A percentile compares a stretch with the other conserved stretches of the same genome.
Evolutionary conservation across 1,284 basidiomycete genomes (phyloP).

Genomic region (Microbotryum violaceum): DNA sequence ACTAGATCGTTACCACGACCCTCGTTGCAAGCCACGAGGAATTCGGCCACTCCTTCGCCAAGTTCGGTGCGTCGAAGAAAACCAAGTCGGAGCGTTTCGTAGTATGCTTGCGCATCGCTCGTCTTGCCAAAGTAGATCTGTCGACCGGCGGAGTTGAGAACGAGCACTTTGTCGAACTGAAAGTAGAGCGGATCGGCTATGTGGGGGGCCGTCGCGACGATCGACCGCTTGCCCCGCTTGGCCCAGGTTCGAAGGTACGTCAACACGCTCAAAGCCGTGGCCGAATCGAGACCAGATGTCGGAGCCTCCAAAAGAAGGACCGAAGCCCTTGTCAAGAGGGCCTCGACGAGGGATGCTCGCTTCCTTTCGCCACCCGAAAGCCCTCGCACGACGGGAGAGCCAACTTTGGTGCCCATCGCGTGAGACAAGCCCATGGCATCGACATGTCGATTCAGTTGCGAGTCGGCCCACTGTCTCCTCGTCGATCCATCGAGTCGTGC

Average conservation of each 20-base stretch:
- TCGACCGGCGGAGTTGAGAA: conserved; percentile 63
- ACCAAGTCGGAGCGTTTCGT: conserved; percentile 66
- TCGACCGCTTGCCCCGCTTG: conserved; percentile 50
- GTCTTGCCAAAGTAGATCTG: conserved; percentile 75
- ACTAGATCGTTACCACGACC: conserved; percentile 65
- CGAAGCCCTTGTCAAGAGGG: conserved; percentile 44
- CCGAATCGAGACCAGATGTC: conserved; percentile 64
- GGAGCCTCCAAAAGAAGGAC: conserved; percentile 44
- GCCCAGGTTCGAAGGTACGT: conserved; percentile 50
- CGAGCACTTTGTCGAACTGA: conserved; percentile 54
- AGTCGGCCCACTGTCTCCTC: conserved; percentile 46
- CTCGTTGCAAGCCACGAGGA: conserved; percentile 61
- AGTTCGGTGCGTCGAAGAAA: conserved; percentile 27
- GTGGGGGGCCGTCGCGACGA: conserved; percentile 49
- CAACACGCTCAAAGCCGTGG: conserved; percentile 52
- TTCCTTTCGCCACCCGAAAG: conserved; percentile 49
- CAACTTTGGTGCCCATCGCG: conserved; percentile 52
- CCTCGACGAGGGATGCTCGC: conserved; percentile 53
- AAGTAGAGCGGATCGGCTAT: conserved; percentile 52
- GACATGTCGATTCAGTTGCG: conserved; percentile 45
- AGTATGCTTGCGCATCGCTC: conserved; percentile 65
- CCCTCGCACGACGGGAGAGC: conserved; percentile 52
- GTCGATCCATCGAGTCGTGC: conserved; percentile 43
- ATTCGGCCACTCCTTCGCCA: conserved; percentile 70
- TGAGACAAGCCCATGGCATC: conserved; percentile 42